Evolutionary conservation across 2,329 filamentous ascomycete genomes (phyloP).

Genomic region (Plectosphaerella plurivora): DNA sequence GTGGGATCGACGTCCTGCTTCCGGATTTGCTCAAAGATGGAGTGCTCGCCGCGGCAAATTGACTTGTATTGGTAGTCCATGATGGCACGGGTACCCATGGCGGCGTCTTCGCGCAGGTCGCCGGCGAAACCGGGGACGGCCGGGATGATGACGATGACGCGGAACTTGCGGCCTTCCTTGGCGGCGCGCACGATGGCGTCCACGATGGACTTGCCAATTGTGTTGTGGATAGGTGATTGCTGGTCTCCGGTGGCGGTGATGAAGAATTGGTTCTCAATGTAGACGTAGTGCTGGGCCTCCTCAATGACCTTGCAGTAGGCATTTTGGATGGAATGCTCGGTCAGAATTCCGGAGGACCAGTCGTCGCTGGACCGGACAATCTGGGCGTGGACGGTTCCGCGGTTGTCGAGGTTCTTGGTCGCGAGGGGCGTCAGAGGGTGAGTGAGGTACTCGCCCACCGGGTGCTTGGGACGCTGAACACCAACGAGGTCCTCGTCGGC

Average conservation of each 20-base stretch:
- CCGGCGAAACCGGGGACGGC: conserved; percentile 92
- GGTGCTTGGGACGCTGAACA: conserved; percentile 84
- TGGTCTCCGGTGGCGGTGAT: conserved; percentile 91
- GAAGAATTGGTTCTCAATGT: conserved; percentile 99
- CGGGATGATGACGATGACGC: conserved; percentile 85
- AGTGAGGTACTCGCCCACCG: conserved; percentile 79
- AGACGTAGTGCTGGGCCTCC: conserved; percentile 86
- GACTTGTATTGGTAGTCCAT: conserved; percentile 99
- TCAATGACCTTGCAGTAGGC: conserved; percentile 81
- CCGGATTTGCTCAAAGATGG: conserved; percentile 75
- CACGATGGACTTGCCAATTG: conserved; percentile 82
- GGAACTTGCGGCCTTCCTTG: conserved; percentile 82
- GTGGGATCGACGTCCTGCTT: conserved; percentile 71
- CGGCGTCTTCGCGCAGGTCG: conserved; percentile 78
- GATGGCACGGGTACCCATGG: conserved; percentile 83
- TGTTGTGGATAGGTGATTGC: conserved; percentile 81
- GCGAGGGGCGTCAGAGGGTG: conserved; percentile 71
- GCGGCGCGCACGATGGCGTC: conserved; percentile 80
- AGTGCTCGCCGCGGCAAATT: conserved; percentile 85
- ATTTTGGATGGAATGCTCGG: conserved; percentile 81
- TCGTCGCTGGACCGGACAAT: conserved; percentile 86
- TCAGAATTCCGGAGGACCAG: conserved; percentile 89
- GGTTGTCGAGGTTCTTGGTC: conserved; percentile 57
- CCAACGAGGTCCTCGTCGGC: conserved; percentile 81
- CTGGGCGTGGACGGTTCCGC: conserved; percentile 77